Conservation (phyloP, 164 flowering plant species). For the Vitis amurensis region DNA sequence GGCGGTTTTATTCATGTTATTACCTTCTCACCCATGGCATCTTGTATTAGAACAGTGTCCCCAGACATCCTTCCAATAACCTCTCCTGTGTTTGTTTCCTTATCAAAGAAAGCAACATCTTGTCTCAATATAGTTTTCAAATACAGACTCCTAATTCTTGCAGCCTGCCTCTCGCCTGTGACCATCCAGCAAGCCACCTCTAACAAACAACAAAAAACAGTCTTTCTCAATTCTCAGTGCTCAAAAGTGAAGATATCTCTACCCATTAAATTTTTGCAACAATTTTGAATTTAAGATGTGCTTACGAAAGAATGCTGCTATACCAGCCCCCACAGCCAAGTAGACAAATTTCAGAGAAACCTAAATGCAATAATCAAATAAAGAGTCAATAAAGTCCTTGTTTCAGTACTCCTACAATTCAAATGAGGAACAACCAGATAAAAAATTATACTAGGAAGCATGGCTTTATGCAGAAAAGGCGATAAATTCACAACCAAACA, state of each 20-base stretch:
- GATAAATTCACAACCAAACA: too few species aligned
- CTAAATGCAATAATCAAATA: conserved; percentile 12
- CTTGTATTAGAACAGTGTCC: conserved; percentile 55
- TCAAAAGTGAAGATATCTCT: not conserved
- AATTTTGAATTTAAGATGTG: not conserved
- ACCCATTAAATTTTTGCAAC: not conserved
- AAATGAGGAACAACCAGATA: too few species aligned
- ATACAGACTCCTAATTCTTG: conserved; percentile 42
- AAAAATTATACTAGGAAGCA: too few species aligned
- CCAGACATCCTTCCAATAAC: conserved; percentile 61
- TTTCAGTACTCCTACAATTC: too few species aligned
- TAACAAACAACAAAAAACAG: conserved; percentile 10
- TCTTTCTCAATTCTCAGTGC: not conserved
- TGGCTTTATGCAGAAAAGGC: too few species aligned
- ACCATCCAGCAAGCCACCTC: conserved; percentile 65
- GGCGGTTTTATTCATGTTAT: not conserved
- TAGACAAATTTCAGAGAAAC: conserved; percentile 38
- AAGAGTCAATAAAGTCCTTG: not conserved
- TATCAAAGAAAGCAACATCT: conserved; percentile 49
- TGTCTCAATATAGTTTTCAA: conserved; percentile 47
- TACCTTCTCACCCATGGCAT: conserved; percentile 68
- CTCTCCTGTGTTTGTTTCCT: conserved; percentile 51
- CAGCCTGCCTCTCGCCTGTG: conserved; percentile 56
- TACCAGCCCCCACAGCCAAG: conserved; percentile 36
- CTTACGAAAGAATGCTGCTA: conserved; percentile 53